Evolutionary conservation across 2,329 filamentous ascomycete genomes (phyloP).

Genomic region (Parastagonospora nodorum): DNA sequence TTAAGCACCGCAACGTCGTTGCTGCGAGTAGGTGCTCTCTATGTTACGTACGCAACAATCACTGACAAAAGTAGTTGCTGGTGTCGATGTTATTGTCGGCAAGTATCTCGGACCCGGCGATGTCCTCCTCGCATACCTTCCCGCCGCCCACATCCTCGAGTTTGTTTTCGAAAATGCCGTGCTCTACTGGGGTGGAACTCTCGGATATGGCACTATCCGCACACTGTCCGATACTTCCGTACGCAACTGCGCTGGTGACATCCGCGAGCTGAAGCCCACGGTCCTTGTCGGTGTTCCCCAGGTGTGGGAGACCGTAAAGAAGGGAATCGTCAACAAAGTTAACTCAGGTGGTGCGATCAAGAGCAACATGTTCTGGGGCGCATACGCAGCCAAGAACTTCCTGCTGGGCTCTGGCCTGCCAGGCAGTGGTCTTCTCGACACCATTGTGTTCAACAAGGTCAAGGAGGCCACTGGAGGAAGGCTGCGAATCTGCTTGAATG

Average conservation of each 20-base stretch:
- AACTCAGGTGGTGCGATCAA: constrained; percentile 71
- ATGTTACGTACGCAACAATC: not conserved
- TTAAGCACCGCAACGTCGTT: constrained; percentile 79
- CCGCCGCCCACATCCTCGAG: constrained; percentile 94
- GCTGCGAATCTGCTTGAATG: constrained; percentile 90
- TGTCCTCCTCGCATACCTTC: constrained; percentile 85
- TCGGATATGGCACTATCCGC: constrained; percentile 91
- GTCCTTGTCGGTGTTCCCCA: constrained; percentile 93
- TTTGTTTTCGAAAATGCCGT: constrained; percentile 93
- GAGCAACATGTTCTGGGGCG: constrained; percentile 78
- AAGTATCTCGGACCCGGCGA: constrained; percentile 79
- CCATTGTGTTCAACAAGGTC: constrained; percentile 88
- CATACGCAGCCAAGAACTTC: constrained; percentile 65
- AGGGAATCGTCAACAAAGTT: constrained; percentile 84
- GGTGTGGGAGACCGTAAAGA: constrained; percentile 96
- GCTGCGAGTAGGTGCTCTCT: constrained; percentile 68
- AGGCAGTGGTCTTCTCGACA: constrained; percentile 73
- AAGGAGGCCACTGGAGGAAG: constrained; percentile 87
- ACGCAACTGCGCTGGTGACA: constrained; percentile 89
- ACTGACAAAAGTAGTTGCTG: constrained; percentile 62
- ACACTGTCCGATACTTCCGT: constrained; percentile 86
- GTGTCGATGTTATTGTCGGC: constrained; percentile 77
- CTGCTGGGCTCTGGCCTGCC: constrained; percentile 66
- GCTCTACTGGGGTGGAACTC: constrained; percentile 84
- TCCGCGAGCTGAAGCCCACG: constrained; percentile 87